Base-by-base conservation (phyloP, 768 basidiomycete species). In the Trametes elegans region DNA sequence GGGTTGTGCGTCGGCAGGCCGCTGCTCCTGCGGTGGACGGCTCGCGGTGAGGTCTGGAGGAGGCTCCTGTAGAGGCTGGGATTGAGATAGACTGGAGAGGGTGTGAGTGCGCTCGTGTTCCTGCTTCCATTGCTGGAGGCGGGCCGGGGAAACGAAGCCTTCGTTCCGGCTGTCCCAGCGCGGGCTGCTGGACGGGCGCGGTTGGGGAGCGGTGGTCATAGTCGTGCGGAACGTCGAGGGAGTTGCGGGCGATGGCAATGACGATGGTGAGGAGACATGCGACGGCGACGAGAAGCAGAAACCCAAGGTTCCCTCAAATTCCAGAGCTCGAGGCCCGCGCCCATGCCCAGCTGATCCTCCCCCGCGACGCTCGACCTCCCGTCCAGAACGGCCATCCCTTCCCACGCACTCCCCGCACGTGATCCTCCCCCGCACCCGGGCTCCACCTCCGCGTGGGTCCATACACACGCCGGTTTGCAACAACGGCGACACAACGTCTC, bases 131-230 rank as follows among this genome's bases (percentile, higher is more conserved):
- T 69, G 67, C 41, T 70, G 70, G 2, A 73, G 68, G 35, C 69
- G 70, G 16, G 70, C 59, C 8, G 73, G 73, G 11, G 71, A 66
- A 28, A 74, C 64, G 54, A 74, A 74, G 48, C 68, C 69, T 24
- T 65, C 63, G 42, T 73, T 71, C 23, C 71, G 69, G 50, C 47
- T 67, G 50, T 72, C 72, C 72, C 72, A 75, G 51, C 70, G 66
- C 7, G 71, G 68, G 26, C 66, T 71, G 40, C 62, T 62, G 1
- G 52, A 36, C 32, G 40, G 54, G 32, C 57, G 58, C 24, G 56
- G 66, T 35, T 44, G 55, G 40, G 44, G 54, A 38, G 29, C 49
- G 41, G 55, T 39, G 48, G 62, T 59, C 54, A 49, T 62, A 44
- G 54, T 59, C 50, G 60, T 57, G 49, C 10, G 24, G 34, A 19